phyloP scores from a whole-genome alignment of 306 rosid genomes.

The Argentina anserina region DNA sequence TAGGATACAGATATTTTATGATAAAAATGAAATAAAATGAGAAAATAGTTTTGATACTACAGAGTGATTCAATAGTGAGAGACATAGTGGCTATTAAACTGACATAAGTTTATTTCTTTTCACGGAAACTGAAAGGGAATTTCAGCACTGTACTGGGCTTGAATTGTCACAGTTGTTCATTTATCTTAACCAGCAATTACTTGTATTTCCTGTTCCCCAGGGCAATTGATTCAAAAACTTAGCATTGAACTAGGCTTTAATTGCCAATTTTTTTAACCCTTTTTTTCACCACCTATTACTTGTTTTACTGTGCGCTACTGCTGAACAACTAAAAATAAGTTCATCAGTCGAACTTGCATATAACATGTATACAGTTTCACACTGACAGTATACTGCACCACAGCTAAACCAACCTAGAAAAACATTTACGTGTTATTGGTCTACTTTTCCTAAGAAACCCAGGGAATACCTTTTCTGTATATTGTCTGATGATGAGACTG shows the following conservation, averaged over 20 bases:
- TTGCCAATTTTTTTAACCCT: not conserved
- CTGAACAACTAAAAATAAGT: not conserved
- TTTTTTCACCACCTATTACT: not conserved
- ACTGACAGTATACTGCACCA: not conserved
- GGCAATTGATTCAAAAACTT: not conserved
- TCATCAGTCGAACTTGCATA: not conserved
- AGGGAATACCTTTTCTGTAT: slow-evolving; percentile 62
- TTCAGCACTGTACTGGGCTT: not conserved
- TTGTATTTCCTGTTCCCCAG: not conserved
- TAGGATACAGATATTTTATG: not conserved
- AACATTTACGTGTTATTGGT: not conserved
- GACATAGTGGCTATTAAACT: not conserved
- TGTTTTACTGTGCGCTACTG: not conserved
- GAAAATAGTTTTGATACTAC: not conserved
- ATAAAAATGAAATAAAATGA: no score
- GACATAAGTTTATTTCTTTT: not conserved
- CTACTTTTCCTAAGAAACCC: not conserved
- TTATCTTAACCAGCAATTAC: not conserved
- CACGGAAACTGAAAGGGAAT: not conserved
- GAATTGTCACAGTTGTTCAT: not conserved
- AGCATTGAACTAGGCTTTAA: not conserved
- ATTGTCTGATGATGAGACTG: slow-evolving; percentile 68
- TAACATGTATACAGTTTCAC: not conserved
- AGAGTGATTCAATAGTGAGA: not conserved
- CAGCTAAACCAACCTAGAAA: not conserved